A percentile compares a stretch with the other conserved stretches of the same genome.
These are phyloP conservation scores for Asterella californica DNA, from an alignment of 225 moss, liverwort and hornwort species.

Conservation along the genomic window DNA sequence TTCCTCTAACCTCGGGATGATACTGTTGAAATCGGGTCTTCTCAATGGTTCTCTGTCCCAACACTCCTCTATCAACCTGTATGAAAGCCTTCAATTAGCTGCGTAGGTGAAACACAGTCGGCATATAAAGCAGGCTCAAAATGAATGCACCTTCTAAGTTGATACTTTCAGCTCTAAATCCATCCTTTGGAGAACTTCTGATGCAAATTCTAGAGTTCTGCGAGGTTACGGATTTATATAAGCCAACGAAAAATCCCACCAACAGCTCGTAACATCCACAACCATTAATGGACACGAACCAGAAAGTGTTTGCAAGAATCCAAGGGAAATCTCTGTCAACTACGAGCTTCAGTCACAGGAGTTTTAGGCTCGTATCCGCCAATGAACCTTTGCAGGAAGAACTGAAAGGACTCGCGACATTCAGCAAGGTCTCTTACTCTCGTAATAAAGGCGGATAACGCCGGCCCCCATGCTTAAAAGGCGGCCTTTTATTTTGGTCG, in stretches of 20 bases:
- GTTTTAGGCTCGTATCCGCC: too few species aligned
- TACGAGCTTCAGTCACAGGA: too few species aligned
- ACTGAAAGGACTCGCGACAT: background rate
- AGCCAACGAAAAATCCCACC: background rate
- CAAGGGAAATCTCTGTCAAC: too few species aligned
- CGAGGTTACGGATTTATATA: background rate
- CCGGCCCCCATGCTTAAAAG: conserved; percentile 61
- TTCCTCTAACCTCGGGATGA: conserved; percentile 46
- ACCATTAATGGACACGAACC: background rate
- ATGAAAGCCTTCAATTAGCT: background rate
- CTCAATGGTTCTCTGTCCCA: conserved; percentile 48
- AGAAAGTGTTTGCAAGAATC: background rate
- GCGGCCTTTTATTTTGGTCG: conserved; percentile 47
- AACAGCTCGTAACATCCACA: background rate
- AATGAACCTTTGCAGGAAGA: too few species aligned
- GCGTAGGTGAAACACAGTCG: background rate
- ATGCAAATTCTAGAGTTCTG: too few species aligned
- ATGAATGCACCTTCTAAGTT: background rate
- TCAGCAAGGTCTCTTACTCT: conserved; percentile 45
- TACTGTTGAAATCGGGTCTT: conserved; percentile 50
- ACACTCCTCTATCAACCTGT: conserved; percentile 70
- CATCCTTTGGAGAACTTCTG: too few species aligned
- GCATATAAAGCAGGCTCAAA: background rate
- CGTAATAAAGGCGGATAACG: conserved; percentile 59
- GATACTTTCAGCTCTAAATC: background rate